phyloP scores from a whole-genome alignment of 108 stramenopile species.

The Fragilaria crotonensis region DNA sequence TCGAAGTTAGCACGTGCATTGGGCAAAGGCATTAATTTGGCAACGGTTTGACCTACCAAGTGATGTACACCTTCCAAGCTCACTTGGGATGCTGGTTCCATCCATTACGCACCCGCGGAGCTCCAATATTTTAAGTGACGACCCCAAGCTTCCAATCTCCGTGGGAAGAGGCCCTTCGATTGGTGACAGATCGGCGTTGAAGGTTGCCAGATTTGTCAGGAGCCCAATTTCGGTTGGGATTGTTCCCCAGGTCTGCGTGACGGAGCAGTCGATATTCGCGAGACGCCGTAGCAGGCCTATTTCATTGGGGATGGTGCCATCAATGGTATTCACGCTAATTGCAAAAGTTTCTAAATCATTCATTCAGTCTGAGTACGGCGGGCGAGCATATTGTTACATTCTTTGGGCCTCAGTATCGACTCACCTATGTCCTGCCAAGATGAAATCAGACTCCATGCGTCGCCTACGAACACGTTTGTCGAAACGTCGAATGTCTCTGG shows the following conservation, averaged over 20 bases:
- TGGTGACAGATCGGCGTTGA: constrained; percentile 24
- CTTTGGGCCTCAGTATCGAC: no score
- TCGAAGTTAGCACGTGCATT: no score
- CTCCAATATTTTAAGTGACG: constrained; percentile 20
- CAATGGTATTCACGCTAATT: background rate
- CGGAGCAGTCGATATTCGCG: background rate
- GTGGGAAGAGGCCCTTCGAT: constrained; percentile 25
- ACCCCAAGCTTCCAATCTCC: constrained; percentile 25
- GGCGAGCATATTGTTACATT: no score
- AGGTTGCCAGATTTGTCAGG: constrained; percentile 25
- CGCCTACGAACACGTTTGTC: background rate
- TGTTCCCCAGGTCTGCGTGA: background rate
- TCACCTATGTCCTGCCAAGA: no score
- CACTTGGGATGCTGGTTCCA: constrained; percentile 33
- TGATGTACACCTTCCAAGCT: constrained; percentile 38
- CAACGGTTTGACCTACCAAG: constrained; percentile 6
- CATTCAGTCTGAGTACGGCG: no score
- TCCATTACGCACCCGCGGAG: constrained; percentile 24
- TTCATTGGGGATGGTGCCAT: background rate
- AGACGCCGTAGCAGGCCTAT: background rate
- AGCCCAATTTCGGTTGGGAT: constrained; percentile 35
- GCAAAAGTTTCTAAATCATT: background rate
- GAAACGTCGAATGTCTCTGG: no score
- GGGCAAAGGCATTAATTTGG: no score
- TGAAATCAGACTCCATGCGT: background rate